Evolutionary conservation across 805 yeast genomes (phyloP).

Genomic region (Lipomyces orientalis): DNA sequence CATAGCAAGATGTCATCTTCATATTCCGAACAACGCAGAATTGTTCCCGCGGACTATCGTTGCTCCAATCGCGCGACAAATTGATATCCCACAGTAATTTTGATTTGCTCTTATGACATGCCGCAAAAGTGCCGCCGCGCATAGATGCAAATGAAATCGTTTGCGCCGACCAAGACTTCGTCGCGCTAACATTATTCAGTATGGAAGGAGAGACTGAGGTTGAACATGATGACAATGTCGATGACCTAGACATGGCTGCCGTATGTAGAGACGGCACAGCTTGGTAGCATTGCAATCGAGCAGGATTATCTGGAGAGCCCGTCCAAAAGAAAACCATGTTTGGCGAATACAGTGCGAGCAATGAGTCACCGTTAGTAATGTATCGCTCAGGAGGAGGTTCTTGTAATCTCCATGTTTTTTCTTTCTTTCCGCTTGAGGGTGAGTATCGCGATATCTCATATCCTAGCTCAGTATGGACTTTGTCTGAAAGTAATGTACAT

Average conservation of each 20-base stretch:
- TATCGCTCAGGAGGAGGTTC: conserved; percentile 26
- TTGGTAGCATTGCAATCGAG: conserved; percentile 19
- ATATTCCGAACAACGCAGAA: conserved; percentile 27
- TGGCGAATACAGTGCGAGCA: conserved; percentile 26
- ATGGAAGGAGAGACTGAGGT: background rate
- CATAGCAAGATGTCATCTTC: conserved; percentile 20
- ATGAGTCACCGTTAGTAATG: conserved; percentile 13
- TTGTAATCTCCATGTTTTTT: conserved; percentile 14
- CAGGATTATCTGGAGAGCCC: conserved; percentile 24
- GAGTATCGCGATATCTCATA: conserved; percentile 12
- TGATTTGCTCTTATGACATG: conserved; percentile 12
- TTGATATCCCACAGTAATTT: conserved; percentile 22
- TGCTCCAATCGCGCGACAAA: conserved; percentile 19
- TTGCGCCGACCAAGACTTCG: background rate
- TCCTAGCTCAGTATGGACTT: conserved; percentile 13
- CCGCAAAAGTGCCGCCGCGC: background rate
- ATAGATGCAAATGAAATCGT: background rate
- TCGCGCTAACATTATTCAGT: background rate
- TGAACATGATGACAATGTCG: background rate
- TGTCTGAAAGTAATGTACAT: conserved; percentile 7
- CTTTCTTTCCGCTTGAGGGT: conserved; percentile 9
- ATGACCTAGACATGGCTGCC: background rate
- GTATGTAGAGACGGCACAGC: conserved; percentile 6
- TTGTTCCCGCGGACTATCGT: conserved; percentile 16
- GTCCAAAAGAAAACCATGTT: conserved; percentile 31